Evolutionary conservation across 2,329 filamentous ascomycete genomes (phyloP).

Genomic region (Diaporthe citriasiana): DNA sequence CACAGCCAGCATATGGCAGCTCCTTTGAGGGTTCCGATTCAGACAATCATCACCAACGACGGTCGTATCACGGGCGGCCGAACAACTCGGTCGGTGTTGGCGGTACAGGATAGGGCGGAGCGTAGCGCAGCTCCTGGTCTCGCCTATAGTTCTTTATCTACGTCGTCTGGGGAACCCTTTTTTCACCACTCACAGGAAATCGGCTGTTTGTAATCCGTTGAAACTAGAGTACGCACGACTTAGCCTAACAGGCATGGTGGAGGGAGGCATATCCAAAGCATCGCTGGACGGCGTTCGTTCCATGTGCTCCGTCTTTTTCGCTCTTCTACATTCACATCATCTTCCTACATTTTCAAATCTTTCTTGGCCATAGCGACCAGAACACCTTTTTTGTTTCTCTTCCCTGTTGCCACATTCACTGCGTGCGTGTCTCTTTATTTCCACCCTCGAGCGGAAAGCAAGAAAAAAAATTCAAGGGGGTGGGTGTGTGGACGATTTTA

Average conservation of each 20-base stretch:
- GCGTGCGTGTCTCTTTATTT: slow-evolving; percentile 7
- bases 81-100: slow-evolving; percentile 64
- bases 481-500: slow-evolving; percentile 36
- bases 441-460: slow-evolving; percentile 28
- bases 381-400: slow-evolving; percentile 20
- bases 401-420: slow-evolving; percentile 5
- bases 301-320: slow-evolving; percentile 38
- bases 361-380: slow-evolving; percentile 36
- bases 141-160: slow-evolving; percentile 25
- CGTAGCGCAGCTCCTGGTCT: slow-evolving; percentile 2
- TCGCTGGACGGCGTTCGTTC: slow-evolving; percentile 42
- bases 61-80: slow-evolving; percentile 67
- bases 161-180: slow-evolving; percentile 7
- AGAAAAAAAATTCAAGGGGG: slow-evolving; percentile 10
- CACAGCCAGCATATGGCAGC: slow-evolving; percentile 60
- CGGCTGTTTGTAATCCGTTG: slow-evolving; percentile 42
- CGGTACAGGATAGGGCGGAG: slow-evolving; percentile 55
- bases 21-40: slow-evolving; percentile 62
- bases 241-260: slow-evolving; percentile 25
- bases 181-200: slow-evolving; percentile 16
- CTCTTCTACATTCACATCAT: slow-evolving; percentile 40
- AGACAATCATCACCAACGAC: slow-evolving; percentile 57
- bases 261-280: slow-evolving; percentile 40
- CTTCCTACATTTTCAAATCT: slow-evolving; percentile 41
- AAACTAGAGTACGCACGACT: slow-evolving; percentile 39